These are phyloP conservation scores for Schizophyllum amplum DNA, from an alignment of 1,284 basidiomycete genomes.

Conservation along the genomic window DNA sequence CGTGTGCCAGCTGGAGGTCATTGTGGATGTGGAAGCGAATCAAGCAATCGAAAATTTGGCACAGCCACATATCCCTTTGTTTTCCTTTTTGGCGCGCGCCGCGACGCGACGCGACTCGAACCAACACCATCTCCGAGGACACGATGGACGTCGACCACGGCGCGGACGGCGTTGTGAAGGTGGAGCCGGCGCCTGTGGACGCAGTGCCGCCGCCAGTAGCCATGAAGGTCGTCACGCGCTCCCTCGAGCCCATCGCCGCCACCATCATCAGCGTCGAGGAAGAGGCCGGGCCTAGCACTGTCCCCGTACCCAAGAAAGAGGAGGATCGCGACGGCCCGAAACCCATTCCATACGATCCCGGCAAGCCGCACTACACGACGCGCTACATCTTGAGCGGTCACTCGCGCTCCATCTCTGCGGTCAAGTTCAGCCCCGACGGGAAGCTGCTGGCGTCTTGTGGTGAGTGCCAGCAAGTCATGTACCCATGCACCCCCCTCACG, in stretches of 20 bases:
- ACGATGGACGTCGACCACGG: not conserved
- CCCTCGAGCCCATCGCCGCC: not conserved
- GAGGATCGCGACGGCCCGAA: not conserved
- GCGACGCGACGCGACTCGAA: not conserved
- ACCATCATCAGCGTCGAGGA: not conserved
- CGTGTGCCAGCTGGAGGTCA: constrained; percentile 55
- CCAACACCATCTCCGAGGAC: not conserved
- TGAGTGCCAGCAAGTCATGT: constrained; percentile 27
- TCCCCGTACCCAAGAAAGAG: not conserved
- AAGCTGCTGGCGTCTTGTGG: constrained; percentile 66
- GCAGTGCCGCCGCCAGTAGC: not conserved
- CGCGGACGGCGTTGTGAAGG: not conserved
- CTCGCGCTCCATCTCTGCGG: constrained; percentile 60
- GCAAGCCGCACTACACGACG: constrained; percentile 29
- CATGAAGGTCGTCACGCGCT: not conserved
- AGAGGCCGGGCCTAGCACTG: not conserved
- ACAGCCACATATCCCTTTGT: not conserved
- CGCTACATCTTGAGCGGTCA: constrained; percentile 63
- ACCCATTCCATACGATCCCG: not conserved
- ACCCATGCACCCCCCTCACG: constrained; percentile 15
- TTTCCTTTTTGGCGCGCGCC: not conserved
- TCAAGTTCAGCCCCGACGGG: constrained; percentile 78
- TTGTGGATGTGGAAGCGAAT: constrained; percentile 9
- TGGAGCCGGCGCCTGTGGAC: not conserved
- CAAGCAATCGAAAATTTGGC: not conserved